Conservation (phyloP, 192 early-diverging fungal species). For the Phlyctochytrium arcticum region DNA sequence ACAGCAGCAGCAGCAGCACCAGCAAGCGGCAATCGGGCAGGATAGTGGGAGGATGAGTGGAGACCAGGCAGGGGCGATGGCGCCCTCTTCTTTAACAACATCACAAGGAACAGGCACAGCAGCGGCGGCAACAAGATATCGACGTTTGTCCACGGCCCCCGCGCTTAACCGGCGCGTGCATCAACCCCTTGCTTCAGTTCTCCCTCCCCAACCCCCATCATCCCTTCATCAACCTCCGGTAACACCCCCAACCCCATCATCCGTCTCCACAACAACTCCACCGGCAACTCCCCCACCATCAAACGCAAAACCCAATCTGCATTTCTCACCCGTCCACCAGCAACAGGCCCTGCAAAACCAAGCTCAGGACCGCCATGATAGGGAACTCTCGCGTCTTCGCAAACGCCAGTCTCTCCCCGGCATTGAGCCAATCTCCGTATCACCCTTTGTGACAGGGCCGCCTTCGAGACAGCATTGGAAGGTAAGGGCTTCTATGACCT, state of each 20-base stretch:
- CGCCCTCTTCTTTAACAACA: background rate
- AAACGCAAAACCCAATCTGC: background rate
- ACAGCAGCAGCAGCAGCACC: constrained; percentile 1
- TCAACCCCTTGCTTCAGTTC: no score
- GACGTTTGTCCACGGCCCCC: background rate
- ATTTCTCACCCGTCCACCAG: background rate
- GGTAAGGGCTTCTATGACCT: background rate
- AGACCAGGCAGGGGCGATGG: background rate
- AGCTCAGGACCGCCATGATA: background rate
- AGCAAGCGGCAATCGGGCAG: background rate
- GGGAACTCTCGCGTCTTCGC: no score
- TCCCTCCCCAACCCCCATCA: no score
- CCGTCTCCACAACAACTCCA: background rate
- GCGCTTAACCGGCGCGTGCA: background rate
- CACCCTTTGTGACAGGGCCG: background rate
- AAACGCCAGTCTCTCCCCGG: background rate
- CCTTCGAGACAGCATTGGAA: background rate
- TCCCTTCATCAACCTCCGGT: no score
- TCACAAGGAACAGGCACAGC: background rate
- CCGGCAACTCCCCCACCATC: background rate
- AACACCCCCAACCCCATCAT: no score
- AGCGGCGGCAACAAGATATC: background rate
- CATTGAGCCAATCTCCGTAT: background rate
- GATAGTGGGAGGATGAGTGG: background rate
- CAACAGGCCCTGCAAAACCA: background rate